Evolutionary conservation across 1,284 basidiomycete species (phyloP).

Genomic region (Vanrija pseudolonga): DNA sequence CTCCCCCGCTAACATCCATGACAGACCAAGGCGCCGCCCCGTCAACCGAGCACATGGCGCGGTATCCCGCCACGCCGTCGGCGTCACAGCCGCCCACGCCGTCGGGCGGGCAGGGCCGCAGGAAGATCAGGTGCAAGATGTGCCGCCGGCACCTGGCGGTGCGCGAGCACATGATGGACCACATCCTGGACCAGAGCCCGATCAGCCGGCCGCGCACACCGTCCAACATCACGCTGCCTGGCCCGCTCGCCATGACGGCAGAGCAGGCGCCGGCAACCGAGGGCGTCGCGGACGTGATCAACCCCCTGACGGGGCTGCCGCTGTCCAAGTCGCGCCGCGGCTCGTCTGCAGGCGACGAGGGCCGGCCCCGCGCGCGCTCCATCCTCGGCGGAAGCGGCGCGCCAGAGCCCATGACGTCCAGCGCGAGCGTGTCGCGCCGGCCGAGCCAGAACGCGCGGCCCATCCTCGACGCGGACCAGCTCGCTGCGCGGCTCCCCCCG

Average conservation of each 20-base stretch:
- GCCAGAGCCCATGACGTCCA: neutral
- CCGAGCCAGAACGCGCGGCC: neutral
- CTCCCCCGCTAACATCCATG: neutral
- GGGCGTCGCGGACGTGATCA: slow-evolving; percentile 40
- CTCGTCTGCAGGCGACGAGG: neutral
- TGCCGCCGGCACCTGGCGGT: slow-evolving; percentile 83
- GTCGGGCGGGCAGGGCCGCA: slow-evolving; percentile 30
- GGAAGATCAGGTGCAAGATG: slow-evolving; percentile 79
- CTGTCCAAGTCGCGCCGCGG: slow-evolving; percentile 15
- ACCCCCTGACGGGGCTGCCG: slow-evolving; percentile 42
- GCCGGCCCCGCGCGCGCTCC: slow-evolving; percentile 1
- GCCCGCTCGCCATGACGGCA: neutral
- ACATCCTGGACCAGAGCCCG: slow-evolving; percentile 56
- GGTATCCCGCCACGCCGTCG: slow-evolving; percentile 63
- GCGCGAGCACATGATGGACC: slow-evolving; percentile 86
- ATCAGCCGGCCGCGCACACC: slow-evolving; percentile 42
- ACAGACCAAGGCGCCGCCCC: slow-evolving; percentile 63
- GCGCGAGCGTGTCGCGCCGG: neutral
- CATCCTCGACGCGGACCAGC: slow-evolving; percentile 32
- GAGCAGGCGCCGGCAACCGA: slow-evolving; percentile 1
- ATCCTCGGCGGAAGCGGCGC: neutral
- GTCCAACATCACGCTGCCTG: slow-evolving; percentile 27
- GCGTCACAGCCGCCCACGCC: slow-evolving; percentile 63
- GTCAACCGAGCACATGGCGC: slow-evolving; percentile 68
- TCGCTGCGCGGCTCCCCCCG: slow-evolving; percentile 39